Evolutionary conservation across 345 rosid species (phyloP).

Genomic region (Mangifera indica): DNA sequence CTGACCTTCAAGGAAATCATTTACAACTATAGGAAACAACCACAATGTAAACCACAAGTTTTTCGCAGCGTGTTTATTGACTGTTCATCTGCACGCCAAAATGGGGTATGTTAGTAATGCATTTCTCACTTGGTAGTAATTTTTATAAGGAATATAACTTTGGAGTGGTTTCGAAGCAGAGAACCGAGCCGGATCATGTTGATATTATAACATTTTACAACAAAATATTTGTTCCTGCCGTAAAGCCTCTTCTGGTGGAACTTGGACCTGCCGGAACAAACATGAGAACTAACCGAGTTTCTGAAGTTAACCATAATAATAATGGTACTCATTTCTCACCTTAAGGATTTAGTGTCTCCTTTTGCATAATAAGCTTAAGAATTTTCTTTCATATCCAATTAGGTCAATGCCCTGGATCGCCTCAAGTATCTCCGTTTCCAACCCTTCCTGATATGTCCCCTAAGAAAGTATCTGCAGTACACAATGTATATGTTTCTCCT

Average conservation of each 20-base stretch:
- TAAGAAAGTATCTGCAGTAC: conserved; percentile 82
- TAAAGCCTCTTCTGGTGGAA: conserved; percentile 81
- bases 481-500: conserved; percentile 93
- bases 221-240: conserved; percentile 75
- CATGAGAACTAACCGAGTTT: conserved; percentile 35
- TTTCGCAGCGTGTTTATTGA: conserved; percentile 84
- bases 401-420: conserved; percentile 90
- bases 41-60: conserved; percentile 91
- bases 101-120: conserved; percentile 43
- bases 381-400: conserved; percentile 23
- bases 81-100: conserved; percentile 56
- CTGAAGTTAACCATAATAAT: conserved; percentile 54
- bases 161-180: conserved; percentile 48
- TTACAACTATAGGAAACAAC: conserved; percentile 86
- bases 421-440: conserved; percentile 78
- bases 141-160: conserved; percentile 20
- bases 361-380: conserved; percentile 14
- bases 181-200: conserved; percentile 81
- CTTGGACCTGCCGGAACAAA: conserved; percentile 62
- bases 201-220: conserved; percentile 95
- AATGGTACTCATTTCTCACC: conserved; percentile 42
- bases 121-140: neutral
- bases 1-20: conserved; percentile 84
- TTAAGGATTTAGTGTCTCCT: neutral
- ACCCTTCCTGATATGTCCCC: conserved; percentile 97